Evolutionary conservation across 2,329 filamentous ascomycete genomes (phyloP).

Genomic region (Fusarium denticulatum): DNA sequence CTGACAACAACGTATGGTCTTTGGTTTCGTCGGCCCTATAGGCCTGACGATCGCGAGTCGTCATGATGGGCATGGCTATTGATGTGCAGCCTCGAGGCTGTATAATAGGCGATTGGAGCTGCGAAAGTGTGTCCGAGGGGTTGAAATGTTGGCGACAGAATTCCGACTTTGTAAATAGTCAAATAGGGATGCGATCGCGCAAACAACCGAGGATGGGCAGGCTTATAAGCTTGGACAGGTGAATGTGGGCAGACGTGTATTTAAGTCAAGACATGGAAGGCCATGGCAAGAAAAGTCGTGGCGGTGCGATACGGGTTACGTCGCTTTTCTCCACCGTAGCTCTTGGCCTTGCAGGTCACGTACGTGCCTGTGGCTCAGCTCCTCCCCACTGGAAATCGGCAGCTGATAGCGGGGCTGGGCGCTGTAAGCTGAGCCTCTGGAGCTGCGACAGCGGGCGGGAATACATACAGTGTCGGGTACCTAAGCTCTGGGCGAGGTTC

Average conservation of each 20-base stretch:
- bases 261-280: slow-evolving; percentile 19
- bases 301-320: slow-evolving; percentile 42
- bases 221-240: slow-evolving; percentile 38
- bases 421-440: slow-evolving; percentile 28
- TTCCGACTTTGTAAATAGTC: background rate
- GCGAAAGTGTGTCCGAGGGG: background rate
- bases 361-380: slow-evolving; percentile 40
- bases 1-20: slow-evolving; percentile 48
- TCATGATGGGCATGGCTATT: slow-evolving; percentile 48
- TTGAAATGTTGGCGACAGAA: background rate
- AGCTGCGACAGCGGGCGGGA: background rate
- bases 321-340: slow-evolving; percentile 39
- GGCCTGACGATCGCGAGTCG: slow-evolving; percentile 49
- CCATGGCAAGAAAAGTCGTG: slow-evolving; percentile 27
- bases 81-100: slow-evolving; percentile 45
- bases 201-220: slow-evolving; percentile 18
- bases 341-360: slow-evolving; percentile 25
- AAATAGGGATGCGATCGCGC: slow-evolving; percentile 7
- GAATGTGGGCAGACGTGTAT: slow-evolving; percentile 36
- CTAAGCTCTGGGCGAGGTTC: background rate
- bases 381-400: background rate
- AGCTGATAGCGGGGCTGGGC: slow-evolving; percentile 24
- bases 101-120: slow-evolving; percentile 21
- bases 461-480: no score
- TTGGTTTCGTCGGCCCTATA: slow-evolving; percentile 54